A percentile compares a stretch with the other conserved stretches of the same genome.
phyloP scores from a whole-genome alignment of 768 basidiomycete genomes.

The Amylocystis lapponica region DNA sequence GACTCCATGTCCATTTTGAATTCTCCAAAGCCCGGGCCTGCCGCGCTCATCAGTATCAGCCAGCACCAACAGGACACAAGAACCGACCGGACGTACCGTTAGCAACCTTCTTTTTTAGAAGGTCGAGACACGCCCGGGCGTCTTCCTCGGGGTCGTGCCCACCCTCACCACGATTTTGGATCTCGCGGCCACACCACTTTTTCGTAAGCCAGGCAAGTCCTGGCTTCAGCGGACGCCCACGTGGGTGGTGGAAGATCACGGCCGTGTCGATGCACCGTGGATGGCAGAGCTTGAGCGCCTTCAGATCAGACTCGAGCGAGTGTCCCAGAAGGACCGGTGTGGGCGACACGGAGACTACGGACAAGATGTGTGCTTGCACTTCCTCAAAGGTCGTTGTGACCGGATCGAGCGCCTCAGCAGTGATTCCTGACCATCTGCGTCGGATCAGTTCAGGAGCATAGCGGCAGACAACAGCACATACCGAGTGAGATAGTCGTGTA shows the following conservation, averaged over 20 bases:
- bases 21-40: conserved; percentile 76
- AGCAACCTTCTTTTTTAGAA: conserved; percentile 76
- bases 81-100: conserved; percentile 39
- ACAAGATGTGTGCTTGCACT: conserved; percentile 68
- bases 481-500: conserved; percentile 91
- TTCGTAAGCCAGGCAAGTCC: conserved; percentile 96
- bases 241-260: conserved; percentile 84
- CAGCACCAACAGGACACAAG: background rate
- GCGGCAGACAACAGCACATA: conserved; percentile 26
- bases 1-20: conserved; percentile 81
- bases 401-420: conserved; percentile 56
- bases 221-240: conserved; percentile 90
- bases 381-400: conserved; percentile 76
- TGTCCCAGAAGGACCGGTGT: conserved; percentile 88
- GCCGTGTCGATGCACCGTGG: conserved; percentile 90
- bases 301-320: conserved; percentile 91
- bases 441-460: background rate
- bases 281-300: conserved; percentile 82
- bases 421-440: conserved; percentile 89
- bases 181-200: conserved; percentile 88
- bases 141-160: conserved; percentile 97
- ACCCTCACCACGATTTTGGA: conserved; percentile 77
- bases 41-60: background rate
- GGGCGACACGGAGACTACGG: conserved; percentile 49
- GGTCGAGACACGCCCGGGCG: conserved; percentile 80